A percentile compares a stretch with the other conserved stretches of the same genome.
Conservation (phyloP, 176 grass and related monocot genomes). For the Rhynchospora tenuis region DNA sequence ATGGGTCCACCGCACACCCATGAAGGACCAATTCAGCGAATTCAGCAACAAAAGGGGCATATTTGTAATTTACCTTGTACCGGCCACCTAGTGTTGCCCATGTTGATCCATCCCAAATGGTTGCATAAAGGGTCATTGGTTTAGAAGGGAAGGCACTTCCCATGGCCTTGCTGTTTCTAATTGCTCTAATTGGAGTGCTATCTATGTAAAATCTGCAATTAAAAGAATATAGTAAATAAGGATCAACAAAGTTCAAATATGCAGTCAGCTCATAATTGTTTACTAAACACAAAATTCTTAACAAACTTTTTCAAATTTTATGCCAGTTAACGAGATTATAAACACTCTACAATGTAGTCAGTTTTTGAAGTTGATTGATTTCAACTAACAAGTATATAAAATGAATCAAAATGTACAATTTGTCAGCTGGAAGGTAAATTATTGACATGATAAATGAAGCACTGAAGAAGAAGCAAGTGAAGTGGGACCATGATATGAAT, state of each 20-base stretch:
- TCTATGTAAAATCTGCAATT: slow-evolving; percentile 74
- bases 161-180: slow-evolving; percentile 55
- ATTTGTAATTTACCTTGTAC: slow-evolving; percentile 81
- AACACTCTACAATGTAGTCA: neutral
- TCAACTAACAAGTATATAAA: neutral
- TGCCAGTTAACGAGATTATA: too few species aligned
- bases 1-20: slow-evolving; percentile 54
- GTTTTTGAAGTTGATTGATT: neutral
- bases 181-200: slow-evolving; percentile 67
- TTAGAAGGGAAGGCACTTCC: slow-evolving; percentile 71
- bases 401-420: neutral
- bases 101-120: slow-evolving; percentile 88
- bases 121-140: slow-evolving; percentile 88
- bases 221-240: neutral
- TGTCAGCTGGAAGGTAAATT: neutral
- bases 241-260: neutral
- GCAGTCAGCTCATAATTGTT: neutral
- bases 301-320: neutral
- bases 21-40: slow-evolving; percentile 57
- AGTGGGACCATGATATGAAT: neutral
- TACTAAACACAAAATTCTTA: neutral
- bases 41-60: slow-evolving; percentile 81
- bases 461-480: neutral
- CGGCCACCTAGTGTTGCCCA: slow-evolving; percentile 88
- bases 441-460: neutral